Base-by-base conservation (phyloP, 495 filamentous ascomycete species). In the Poronia punctata region DNA sequence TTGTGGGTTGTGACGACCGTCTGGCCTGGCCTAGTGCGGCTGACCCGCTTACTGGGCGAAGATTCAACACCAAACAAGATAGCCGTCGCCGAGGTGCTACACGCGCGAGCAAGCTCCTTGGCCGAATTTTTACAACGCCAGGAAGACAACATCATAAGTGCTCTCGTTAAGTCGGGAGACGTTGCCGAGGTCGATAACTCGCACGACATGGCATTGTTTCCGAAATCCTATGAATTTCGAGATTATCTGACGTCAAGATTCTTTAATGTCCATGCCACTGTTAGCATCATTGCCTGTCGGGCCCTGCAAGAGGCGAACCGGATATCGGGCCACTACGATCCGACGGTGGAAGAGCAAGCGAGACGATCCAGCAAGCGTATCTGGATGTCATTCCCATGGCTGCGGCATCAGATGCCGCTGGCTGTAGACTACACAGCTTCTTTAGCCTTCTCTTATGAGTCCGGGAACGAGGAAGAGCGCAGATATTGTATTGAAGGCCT, bases 371-470 rank as follows among this genome's bases (percentile, higher is more conserved):
- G 54, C 11, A 49, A 29, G 14, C 48, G 54, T 5, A 49, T 46
- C 31, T 57, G 54, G 54, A 54, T 52, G 54, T 22, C 41, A 8
- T 50, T 49, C 16, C 33, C 42, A 12, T 54, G 51, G 48, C 42
- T 57, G 42, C 50, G 43, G 5, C 44, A 35, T 10, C 48, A 50
- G 40, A 45, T 35, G 7, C 54, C 54, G 2, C 36, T 55, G 17
- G 45, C 48, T 7, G 44, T 58, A 22, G 54, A 58, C 35, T 58
- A 40, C 41, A 58, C 54, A 9, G 52, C 40, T 4, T 38, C 45
- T 7, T 28, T 52, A 7, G 48, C 44, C n/a, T 58, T 58, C 33
- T 52, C 54, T 25, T 58, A 52, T 30, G 54, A 58, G 37, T 48
- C 54, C 2, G 54, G 48, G 32, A 49, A 50, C 27, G 39, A 52